Evolutionary conservation across 345 rosid genomes (phyloP).

Genomic region (Lepidium didymum): DNA sequence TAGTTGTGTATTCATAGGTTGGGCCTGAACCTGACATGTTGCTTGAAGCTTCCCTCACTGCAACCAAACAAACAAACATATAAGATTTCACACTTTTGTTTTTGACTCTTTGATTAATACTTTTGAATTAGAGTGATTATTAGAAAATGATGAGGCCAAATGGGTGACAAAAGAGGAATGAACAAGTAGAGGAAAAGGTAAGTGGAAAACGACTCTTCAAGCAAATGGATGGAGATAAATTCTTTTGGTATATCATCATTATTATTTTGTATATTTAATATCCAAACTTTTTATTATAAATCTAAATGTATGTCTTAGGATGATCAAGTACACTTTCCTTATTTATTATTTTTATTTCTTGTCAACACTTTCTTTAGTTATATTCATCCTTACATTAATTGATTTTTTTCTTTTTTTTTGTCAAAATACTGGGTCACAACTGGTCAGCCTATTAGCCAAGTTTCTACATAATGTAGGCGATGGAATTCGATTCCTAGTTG

Average conservation of each 20-base stretch:
- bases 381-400: neutral
- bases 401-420: neutral
- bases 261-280: neutral
- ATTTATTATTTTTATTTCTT: neutral
- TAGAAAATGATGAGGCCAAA: slow-evolving; percentile 19
- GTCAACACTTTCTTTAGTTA: neutral
- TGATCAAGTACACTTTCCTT: slow-evolving; percentile 16
- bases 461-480: too few relatives aligned
- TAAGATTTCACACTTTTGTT: neutral
- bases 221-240: slow-evolving; percentile 24
- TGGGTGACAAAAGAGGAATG: slow-evolving; percentile 20
- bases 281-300: neutral
- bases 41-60: slow-evolving; percentile 30
- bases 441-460: too few relatives aligned
- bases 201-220: slow-evolving; percentile 20
- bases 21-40: slow-evolving; percentile 18
- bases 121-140: neutral
- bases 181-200: slow-evolving; percentile 9
- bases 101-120: neutral
- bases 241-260: slow-evolving; percentile 20
- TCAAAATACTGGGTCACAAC: too few relatives aligned
- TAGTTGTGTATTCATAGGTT: slow-evolving; percentile 41
- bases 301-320: neutral
- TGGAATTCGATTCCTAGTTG: too few relatives aligned
- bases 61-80: neutral